Percentiles rank a stretch among this genome's conserved stretches.
These are phyloP conservation scores for Xerophyta viscosa DNA, from an alignment of 106 monocot species.

Conservation along the genomic window DNA sequence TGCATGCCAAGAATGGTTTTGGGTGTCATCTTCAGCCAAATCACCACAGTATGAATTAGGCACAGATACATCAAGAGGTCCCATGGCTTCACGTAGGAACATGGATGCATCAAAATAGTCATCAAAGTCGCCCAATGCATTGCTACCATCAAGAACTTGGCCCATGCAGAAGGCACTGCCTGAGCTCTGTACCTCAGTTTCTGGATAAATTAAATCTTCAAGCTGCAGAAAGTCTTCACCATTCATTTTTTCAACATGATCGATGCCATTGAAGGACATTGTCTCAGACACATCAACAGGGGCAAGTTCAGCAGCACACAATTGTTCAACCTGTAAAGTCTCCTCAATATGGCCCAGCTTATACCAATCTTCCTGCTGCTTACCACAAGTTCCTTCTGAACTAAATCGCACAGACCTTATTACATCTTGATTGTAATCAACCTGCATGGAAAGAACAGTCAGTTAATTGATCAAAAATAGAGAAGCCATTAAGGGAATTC, in stretches of 20 bases:
- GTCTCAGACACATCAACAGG: conserved; percentile 19
- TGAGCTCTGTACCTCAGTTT: not conserved
- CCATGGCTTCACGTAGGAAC: conserved; percentile 23
- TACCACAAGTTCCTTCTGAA: conserved; percentile 7
- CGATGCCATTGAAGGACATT: not conserved
- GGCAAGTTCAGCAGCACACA: conserved; percentile 2
- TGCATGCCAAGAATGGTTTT: conserved; percentile 12
- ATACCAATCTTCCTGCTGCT: conserved; percentile 2
- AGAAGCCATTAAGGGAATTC: too few relatives aligned
- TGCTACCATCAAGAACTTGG: conserved; percentile 4
- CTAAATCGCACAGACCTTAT: not conserved
- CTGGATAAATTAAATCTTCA: conserved; percentile 42
- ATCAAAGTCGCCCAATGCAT: conserved; percentile 23
- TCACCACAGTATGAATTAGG: conserved; percentile 9
- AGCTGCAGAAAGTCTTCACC: conserved; percentile 69
- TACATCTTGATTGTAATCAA: conserved; percentile 15
- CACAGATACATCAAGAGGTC: conserved; percentile 8
- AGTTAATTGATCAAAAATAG: not conserved
- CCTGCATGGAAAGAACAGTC: conserved; percentile 10
- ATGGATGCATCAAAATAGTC: conserved; percentile 45
- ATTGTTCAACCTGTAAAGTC: conserved; percentile 8
- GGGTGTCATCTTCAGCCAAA: conserved; percentile 15
- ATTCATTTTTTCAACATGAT: conserved; percentile 7
- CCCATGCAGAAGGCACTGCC: conserved; percentile 13
- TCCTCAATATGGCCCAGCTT: conserved; percentile 1